Conservation (phyloP, 2,329 filamentous ascomycete species). For the Dryadomyces sulphureus region DNA sequence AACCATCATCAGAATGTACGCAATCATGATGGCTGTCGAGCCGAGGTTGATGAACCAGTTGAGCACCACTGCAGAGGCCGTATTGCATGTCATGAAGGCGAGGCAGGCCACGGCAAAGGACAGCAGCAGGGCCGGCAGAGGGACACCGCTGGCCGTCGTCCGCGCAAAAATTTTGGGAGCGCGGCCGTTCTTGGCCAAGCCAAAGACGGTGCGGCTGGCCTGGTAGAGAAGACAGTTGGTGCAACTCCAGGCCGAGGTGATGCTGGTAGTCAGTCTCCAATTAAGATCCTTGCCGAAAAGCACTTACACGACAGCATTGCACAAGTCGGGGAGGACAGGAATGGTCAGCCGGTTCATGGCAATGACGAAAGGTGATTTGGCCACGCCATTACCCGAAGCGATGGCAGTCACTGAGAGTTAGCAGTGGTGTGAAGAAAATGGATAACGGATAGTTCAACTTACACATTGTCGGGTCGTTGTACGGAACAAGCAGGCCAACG, state of each 20-base stretch:
- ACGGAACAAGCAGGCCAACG: conserved; percentile 15
- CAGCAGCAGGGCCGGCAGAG: conserved; percentile 39
- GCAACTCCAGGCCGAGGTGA: conserved; percentile 56
- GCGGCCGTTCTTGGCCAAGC: conserved; percentile 41
- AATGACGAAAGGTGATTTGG: conserved; percentile 1
- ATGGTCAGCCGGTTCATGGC: background rate
- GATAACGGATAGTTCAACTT: background rate
- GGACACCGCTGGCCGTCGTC: conserved; percentile 34
- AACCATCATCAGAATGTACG: conserved; percentile 1
- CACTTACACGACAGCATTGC: conserved; percentile 37
- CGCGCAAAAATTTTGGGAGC: conserved; percentile 40
- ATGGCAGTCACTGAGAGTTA: background rate
- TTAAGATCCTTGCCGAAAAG: conserved; percentile 65
- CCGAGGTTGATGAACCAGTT: conserved; percentile 26
- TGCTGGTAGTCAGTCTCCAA: conserved; percentile 60
- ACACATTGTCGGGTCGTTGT: conserved; percentile 12
- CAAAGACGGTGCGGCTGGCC: conserved; percentile 43
- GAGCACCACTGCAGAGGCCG: conserved; percentile 13
- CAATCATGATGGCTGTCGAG: background rate
- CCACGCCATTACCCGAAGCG: background rate
- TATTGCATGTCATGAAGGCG: conserved; percentile 31
- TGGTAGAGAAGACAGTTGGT: conserved; percentile 50
- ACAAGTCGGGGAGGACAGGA: conserved; percentile 12
- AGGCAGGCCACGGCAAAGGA: conserved; percentile 28
- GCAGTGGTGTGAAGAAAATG: background rate